These are phyloP conservation scores for Rosa persica DNA, from an alignment of 306 rosid species.

Conservation along the genomic window DNA sequence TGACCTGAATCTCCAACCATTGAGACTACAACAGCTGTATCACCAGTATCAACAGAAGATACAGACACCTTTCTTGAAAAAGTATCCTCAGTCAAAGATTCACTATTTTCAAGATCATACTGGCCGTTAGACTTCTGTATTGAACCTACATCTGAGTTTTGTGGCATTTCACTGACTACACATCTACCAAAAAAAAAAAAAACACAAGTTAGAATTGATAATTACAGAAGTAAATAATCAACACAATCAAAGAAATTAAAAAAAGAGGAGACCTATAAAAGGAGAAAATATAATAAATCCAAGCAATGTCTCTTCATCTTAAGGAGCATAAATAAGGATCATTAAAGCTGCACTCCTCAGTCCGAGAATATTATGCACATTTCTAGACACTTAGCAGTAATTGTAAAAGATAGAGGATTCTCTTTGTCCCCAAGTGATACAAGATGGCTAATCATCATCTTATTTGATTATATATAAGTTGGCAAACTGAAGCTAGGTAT, in stretches of 20 bases:
- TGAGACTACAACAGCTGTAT: constrained; percentile 91
- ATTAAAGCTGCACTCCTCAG: neutral
- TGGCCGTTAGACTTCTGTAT: constrained; percentile 32
- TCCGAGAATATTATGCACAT: neutral
- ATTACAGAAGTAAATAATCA: neutral
- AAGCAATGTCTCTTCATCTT: neutral
- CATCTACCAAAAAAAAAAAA: constrained; percentile 65
- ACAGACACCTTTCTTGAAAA: constrained; percentile 69
- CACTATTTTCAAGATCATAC: constrained; percentile 36
- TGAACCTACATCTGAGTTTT: constrained; percentile 41
- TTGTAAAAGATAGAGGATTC: constrained; percentile 2
- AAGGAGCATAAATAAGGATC: neutral
- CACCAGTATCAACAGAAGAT: constrained; percentile 89
- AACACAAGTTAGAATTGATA: constrained; percentile 25
- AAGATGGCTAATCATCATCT: neutral
- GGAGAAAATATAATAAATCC: constrained; percentile 23
- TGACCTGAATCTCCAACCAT: constrained; percentile 60
- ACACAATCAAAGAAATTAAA: constrained; percentile 8
- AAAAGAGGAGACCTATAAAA: constrained; percentile 26
- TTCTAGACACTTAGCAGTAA: neutral
- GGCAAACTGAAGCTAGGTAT: constrained; percentile 1
- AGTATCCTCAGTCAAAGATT: constrained; percentile 43
- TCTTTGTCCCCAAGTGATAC: neutral
- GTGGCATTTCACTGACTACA: constrained; percentile 46
- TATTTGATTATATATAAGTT: neutral